Percentiles rank a stretch among this genome's conserved stretches.
Conservation (phyloP, 805 yeast genomes). For the Suhomyces xylopsoci region DNA sequence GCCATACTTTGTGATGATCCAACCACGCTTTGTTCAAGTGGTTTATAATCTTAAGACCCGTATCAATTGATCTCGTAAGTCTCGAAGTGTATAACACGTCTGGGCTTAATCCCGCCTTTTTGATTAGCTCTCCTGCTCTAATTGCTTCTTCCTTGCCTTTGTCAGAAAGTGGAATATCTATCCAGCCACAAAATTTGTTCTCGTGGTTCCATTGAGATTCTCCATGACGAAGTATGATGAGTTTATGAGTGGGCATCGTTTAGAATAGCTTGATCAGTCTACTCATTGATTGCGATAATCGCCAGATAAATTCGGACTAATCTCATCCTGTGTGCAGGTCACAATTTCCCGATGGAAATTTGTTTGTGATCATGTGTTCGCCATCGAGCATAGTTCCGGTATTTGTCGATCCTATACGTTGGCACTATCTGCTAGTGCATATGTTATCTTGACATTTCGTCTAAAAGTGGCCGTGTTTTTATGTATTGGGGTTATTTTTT, state of each 20-base stretch:
- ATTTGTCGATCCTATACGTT: background rate
- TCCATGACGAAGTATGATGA: slow-evolving; percentile 44
- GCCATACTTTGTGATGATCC: slow-evolving; percentile 39
- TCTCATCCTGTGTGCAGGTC: background rate
- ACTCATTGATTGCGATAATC: background rate
- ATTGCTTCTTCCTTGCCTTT: slow-evolving; percentile 39
- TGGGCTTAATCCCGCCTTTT: slow-evolving; percentile 24
- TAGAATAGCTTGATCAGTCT: background rate
- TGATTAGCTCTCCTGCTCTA: slow-evolving; percentile 36
- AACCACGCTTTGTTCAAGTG: slow-evolving; percentile 32
- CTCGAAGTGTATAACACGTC: slow-evolving; percentile 38
- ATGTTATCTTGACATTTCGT: background rate
- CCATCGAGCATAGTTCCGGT: background rate
- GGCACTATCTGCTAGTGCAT: background rate
- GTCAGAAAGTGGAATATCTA: slow-evolving; percentile 37
- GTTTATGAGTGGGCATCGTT: slow-evolving; percentile 22
- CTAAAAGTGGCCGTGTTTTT: background rate
- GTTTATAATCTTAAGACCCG: slow-evolving; percentile 38
- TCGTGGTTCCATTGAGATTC: slow-evolving; percentile 44
- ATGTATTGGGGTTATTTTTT: background rate
- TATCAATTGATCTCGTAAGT: slow-evolving; percentile 38
- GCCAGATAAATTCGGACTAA: background rate
- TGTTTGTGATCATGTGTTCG: background rate
- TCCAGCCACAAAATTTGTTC: slow-evolving; percentile 46
- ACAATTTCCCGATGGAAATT: background rate